These are phyloP conservation scores for Diaporthe sp. DNA, from an alignment of 2,329 filamentous ascomycete species.

Conservation along the genomic window DNA sequence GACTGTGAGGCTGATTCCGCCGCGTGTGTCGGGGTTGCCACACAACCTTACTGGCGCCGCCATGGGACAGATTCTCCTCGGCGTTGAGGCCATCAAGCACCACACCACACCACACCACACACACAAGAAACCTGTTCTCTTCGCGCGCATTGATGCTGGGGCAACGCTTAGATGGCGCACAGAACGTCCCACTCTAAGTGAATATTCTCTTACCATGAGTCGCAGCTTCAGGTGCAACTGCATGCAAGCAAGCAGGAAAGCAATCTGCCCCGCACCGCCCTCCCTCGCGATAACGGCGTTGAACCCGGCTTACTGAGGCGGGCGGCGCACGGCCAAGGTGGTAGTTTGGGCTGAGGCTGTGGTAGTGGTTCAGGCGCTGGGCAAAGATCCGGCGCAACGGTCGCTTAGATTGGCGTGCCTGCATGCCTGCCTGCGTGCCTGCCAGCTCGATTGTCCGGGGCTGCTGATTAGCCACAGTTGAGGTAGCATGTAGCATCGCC, in stretches of 20 bases:
- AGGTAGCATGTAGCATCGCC: not conserved
- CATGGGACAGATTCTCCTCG: not conserved
- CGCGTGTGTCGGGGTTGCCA: not conserved
- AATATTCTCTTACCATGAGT: not conserved
- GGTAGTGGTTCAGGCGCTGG: not conserved
- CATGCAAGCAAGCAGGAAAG: not conserved
- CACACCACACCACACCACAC: not conserved
- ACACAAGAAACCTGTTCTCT: not conserved
- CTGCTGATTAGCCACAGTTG: not conserved
- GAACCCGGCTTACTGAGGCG: not conserved
- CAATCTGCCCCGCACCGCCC: not conserved
- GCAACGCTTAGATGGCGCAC: not conserved
- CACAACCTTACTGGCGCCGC: not conserved
- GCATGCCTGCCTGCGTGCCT: not conserved
- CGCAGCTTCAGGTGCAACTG: not conserved
- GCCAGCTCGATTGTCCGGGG: not conserved
- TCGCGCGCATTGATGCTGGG: conserved; percentile 10
- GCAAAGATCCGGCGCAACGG: not conserved
- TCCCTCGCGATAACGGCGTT: not conserved
- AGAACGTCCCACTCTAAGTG: conserved; percentile 2
- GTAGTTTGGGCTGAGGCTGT: conserved; percentile 25
- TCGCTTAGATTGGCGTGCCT: not conserved
- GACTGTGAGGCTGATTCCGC: not conserved
- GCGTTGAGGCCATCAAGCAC: not conserved
- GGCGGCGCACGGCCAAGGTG: conserved; percentile 14